Percentiles rank a stretch among this genome's conserved stretches.
Conservation (phyloP, 2,329 filamentous ascomycete genomes). For the Alternaria angustiovoidea region DNA sequence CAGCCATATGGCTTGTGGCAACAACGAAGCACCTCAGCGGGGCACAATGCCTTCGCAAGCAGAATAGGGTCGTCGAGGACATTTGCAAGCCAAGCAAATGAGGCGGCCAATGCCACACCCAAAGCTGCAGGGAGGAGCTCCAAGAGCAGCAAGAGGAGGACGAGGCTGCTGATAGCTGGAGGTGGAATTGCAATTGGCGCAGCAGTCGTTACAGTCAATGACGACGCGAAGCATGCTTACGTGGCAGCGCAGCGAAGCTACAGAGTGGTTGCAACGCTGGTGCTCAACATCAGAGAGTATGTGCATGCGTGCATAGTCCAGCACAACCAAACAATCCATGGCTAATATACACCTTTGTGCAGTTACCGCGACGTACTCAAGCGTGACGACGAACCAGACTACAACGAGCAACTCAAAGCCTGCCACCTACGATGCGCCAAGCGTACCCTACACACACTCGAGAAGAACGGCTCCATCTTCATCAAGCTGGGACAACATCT, state of each 20-base stretch:
- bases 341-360: constrained; percentile 26
- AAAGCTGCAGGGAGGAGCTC: constrained; percentile 11
- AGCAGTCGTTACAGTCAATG: constrained; percentile 60
- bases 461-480: constrained; percentile 97
- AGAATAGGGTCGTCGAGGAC: constrained; percentile 8
- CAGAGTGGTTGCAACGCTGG: constrained; percentile 77
- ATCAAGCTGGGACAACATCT: constrained; percentile 97
- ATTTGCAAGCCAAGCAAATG: constrained; percentile 23
- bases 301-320: constrained; percentile 35
- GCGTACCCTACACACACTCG: constrained; percentile 83
- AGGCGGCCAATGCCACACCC: constrained; percentile 8
- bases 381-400: constrained; percentile 69
- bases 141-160: constrained; percentile 37
- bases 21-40: constrained; percentile 22
- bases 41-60: constrained; percentile 6
- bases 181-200: constrained; percentile 48
- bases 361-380: constrained; percentile 91
- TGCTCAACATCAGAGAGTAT: constrained; percentile 89
- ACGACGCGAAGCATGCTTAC: constrained; percentile 79
- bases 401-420: constrained; percentile 73
- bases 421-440: constrained; percentile 94
- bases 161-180: constrained; percentile 37
- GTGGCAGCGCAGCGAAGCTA: constrained; percentile 79
- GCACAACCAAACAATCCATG: not conserved
- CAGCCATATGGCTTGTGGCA: constrained; percentile 28